These are phyloP conservation scores for Plasmodium knowlesi DNA, from an alignment of 169 alveolate species.

Conservation along the genomic window DNA sequence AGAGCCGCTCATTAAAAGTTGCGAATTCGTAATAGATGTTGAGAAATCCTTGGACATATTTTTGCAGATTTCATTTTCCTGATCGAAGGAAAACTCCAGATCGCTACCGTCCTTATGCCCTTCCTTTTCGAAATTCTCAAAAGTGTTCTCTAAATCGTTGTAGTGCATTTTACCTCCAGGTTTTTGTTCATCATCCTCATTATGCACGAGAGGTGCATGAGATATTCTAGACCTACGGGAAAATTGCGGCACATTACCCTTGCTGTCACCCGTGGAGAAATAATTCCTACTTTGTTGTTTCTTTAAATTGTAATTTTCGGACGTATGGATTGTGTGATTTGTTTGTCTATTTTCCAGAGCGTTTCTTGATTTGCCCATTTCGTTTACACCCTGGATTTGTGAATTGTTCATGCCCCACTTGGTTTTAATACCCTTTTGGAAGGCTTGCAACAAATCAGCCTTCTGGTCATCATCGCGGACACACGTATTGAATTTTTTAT, in stretches of 20 bases:
- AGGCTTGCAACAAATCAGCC: conserved; percentile 15
- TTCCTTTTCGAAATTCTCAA: background rate
- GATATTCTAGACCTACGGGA: background rate
- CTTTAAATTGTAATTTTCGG: background rate
- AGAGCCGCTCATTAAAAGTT: background rate
- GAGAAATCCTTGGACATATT: conserved; percentile 10
- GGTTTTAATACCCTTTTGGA: conserved; percentile 23
- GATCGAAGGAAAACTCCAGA: conserved; percentile 14
- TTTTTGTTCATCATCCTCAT: background rate
- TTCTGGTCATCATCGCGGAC: conserved; percentile 33
- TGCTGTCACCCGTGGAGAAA: background rate
- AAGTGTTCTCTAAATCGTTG: conserved; percentile 25
- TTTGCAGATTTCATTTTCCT: background rate
- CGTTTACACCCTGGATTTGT: background rate
- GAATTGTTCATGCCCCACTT: background rate
- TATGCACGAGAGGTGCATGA: background rate
- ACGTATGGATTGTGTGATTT: background rate
- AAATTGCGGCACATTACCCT: background rate
- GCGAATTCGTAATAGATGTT: background rate
- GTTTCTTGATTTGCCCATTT: background rate
- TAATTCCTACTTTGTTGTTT: background rate
- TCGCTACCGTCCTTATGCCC: conserved; percentile 2
- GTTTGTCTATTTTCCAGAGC: background rate
- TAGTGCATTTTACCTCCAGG: background rate
- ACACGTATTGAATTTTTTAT: conserved; percentile 47